phyloP scores from a whole-genome alignment of 176 grass and related monocot genomes.

The Phyllostachys edulis region DNA sequence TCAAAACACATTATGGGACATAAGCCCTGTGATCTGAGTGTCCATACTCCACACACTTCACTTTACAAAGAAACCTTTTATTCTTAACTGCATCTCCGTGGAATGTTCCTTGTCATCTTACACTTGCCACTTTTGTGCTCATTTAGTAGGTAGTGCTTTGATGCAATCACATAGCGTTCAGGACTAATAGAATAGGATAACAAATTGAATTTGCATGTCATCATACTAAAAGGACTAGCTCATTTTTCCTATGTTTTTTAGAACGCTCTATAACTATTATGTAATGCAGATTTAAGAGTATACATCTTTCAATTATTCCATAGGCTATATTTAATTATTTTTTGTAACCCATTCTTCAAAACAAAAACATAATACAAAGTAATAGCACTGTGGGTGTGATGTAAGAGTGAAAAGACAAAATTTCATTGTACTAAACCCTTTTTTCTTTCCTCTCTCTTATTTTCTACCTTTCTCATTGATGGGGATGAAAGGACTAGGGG shows the following conservation, averaged over 20 bases:
- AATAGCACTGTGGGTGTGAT: neutral
- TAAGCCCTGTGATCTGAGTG: neutral
- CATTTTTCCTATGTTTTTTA: neutral
- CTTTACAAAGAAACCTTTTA: neutral
- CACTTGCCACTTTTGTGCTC: neutral
- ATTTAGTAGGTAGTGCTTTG: neutral
- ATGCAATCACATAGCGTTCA: neutral
- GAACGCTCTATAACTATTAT: neutral
- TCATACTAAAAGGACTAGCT: neutral
- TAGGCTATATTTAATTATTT: neutral
- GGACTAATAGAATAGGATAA: neutral
- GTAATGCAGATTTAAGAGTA: neutral
- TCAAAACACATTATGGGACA: neutral
- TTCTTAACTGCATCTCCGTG: neutral
- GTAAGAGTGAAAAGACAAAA: neutral
- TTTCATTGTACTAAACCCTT: neutral
- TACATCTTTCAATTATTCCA: neutral
- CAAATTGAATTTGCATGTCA: neutral
- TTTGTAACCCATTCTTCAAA: neutral
- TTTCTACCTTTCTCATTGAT: neutral
- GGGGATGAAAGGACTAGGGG: neutral
- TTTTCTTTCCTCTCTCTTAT: neutral
- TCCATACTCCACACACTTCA: neutral
- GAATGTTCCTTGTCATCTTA: neutral
- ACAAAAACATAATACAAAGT: neutral